phyloP scores from a whole-genome alignment of 441 rosid species.

The Euphorbia celastroides region DNA sequence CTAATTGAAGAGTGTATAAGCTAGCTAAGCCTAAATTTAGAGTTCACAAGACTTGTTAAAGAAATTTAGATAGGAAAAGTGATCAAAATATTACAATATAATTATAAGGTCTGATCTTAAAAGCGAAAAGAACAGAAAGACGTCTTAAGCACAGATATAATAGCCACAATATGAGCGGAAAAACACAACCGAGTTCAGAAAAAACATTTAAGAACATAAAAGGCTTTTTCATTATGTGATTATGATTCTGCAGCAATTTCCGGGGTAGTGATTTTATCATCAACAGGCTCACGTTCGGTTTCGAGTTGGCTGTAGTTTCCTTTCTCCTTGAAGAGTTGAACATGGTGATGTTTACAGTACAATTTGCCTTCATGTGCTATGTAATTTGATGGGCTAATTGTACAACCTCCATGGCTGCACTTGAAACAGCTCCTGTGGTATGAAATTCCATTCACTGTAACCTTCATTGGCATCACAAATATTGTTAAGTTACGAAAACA shows the following conservation, averaged over 20 bases:
- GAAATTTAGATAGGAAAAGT: neutral
- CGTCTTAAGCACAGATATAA: neutral
- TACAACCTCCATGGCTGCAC: conserved; percentile 55
- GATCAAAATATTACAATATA: neutral
- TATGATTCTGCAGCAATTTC: conserved; percentile 40
- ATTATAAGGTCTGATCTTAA: conserved; percentile 5
- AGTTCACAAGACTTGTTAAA: neutral
- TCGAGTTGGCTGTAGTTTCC: conserved; percentile 66
- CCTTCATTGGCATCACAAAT: conserved; percentile 23
- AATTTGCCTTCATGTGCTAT: conserved; percentile 51
- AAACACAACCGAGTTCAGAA: neutral
- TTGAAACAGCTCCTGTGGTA: conserved; percentile 59
- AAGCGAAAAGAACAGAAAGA: neutral
- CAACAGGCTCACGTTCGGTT: conserved; percentile 23
- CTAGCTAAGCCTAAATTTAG: neutral
- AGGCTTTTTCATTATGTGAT: neutral
- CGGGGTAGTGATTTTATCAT: conserved; percentile 15
- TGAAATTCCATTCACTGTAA: conserved; percentile 45
- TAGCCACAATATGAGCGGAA: neutral
- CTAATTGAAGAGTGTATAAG: neutral
- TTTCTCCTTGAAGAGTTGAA: conserved; percentile 56
- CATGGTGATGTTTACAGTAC: conserved; percentile 65
- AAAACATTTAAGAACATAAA: neutral
- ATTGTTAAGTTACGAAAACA: neutral
- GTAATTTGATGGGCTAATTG: conserved; percentile 55